A percentile compares a stretch with the other conserved stretches of the same genome.
Conservation (phyloP, 345 rosid species). For the Gossypium australe region DNA sequence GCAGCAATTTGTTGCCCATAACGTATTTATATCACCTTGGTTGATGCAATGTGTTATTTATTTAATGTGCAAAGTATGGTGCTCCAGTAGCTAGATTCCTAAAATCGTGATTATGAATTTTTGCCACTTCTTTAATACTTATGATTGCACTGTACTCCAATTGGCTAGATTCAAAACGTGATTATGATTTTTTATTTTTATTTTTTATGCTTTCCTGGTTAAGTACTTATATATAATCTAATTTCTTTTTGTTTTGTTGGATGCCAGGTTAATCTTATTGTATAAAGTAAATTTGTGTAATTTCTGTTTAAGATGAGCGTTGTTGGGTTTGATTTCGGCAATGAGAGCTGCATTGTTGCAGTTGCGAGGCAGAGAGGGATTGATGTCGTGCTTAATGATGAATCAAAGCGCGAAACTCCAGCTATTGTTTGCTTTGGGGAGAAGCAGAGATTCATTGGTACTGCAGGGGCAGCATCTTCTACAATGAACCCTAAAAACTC, state of each 20-base stretch:
- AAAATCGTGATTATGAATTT: not conserved
- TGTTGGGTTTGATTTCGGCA: constrained; percentile 95
- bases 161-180: too few relatives aligned
- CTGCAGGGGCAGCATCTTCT: constrained; percentile 95
- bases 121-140: not conserved
- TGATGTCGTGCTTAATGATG: constrained; percentile 96
- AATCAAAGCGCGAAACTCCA: constrained; percentile 97
- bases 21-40: not conserved
- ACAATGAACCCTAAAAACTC: constrained; percentile 94
- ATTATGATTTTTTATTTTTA: too few relatives aligned
- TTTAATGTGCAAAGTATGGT: not conserved
- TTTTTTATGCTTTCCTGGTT: too few relatives aligned
- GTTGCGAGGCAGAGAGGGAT: constrained; percentile 99
- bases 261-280: not conserved
- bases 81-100: not conserved
- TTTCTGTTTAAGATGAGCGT: constrained; percentile 65
- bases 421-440: constrained; percentile 94
- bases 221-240: not conserved
- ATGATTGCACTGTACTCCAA: not conserved
- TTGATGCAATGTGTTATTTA: not conserved
- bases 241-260: not conserved
- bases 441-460: constrained; percentile 91
- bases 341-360: constrained; percentile 92
- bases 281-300: not conserved
- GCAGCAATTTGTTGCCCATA: not conserved